Conservation (phyloP, 2,329 filamentous ascomycete species). For the Metarhizium brunneum region DNA sequence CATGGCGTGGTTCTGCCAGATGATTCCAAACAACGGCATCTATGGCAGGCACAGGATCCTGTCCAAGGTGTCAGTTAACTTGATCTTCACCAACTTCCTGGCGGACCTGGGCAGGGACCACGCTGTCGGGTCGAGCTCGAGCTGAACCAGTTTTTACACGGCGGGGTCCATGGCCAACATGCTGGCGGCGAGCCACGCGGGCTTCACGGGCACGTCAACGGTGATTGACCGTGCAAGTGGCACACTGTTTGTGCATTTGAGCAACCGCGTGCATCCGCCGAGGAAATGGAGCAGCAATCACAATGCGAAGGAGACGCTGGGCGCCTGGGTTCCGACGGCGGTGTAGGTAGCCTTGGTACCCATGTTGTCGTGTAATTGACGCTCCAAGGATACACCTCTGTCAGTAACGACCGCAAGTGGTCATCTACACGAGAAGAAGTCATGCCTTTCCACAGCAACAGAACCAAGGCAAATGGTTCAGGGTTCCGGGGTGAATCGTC, state of each 20-base stretch:
- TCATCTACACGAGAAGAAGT: no score
- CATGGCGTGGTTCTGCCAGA: conserved; percentile 22
- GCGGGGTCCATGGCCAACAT: conserved; percentile 18
- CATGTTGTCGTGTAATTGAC: no score
- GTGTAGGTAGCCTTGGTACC: no score
- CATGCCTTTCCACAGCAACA: no score
- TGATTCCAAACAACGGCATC: conserved; percentile 27
- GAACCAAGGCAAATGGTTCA: no score
- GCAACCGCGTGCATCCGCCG: conserved; percentile 12
- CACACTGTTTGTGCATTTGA: conserved; percentile 12
- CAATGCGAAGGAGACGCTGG: conserved; percentile 14
- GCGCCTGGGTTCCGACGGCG: conserved; percentile 10
- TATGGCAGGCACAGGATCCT: conserved; percentile 20
- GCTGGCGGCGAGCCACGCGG: conserved; percentile 13
- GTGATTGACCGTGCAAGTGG: conserved; percentile 13
- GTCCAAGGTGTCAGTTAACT: conserved; percentile 16
- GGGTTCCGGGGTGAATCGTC: no score
- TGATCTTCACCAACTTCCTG: conserved; percentile 25
- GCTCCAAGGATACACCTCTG: no score
- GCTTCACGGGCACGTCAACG: conserved; percentile 10
- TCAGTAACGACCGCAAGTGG: no score
- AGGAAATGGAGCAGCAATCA: conserved; percentile 18
- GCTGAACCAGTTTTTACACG: not conserved
- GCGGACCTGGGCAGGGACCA: conserved; percentile 13
- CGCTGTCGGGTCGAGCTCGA: conserved; percentile 15